phyloP scores from a whole-genome alignment of 257 asterid genomes.

The Haberlea rhodopensis region DNA sequence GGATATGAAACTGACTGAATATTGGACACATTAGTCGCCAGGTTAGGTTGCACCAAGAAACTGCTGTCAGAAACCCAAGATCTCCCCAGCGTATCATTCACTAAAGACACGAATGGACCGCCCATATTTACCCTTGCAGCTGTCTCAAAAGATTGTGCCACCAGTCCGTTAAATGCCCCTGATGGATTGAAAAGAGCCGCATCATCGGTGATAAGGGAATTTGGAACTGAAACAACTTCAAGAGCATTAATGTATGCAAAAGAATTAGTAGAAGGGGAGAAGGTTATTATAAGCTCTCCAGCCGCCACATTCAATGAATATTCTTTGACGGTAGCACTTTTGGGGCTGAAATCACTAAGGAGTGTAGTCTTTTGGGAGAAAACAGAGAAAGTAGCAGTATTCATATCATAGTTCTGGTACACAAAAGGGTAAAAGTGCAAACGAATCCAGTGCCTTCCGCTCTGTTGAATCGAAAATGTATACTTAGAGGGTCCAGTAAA shows the following conservation, averaged over 20 bases:
- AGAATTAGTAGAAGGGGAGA: slow-evolving; percentile 49
- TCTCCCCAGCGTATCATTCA: slow-evolving; percentile 66
- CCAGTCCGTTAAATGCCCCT: slow-evolving; percentile 45
- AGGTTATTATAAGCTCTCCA: slow-evolving; percentile 46
- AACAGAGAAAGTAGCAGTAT: slow-evolving; percentile 53
- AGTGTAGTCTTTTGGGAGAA: slow-evolving; percentile 41
- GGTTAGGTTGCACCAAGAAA: slow-evolving; percentile 32
- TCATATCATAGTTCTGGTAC: slow-evolving; percentile 46
- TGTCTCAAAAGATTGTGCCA: slow-evolving; percentile 53
- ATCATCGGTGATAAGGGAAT: slow-evolving; percentile 50
- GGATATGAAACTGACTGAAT: slow-evolving; percentile 55
- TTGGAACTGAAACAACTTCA: slow-evolving; percentile 69
- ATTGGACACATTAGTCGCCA: slow-evolving; percentile 32
- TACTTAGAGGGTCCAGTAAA: slow-evolving; percentile 51
- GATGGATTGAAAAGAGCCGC: slow-evolving; percentile 44
- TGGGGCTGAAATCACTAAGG: slow-evolving; percentile 53
- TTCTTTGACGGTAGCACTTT: slow-evolving; percentile 44
- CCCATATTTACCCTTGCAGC: slow-evolving; percentile 81
- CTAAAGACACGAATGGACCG: slow-evolving; percentile 47
- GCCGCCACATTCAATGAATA: slow-evolving; percentile 44
- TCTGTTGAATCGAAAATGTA: slow-evolving; percentile 46
- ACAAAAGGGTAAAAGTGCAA: slow-evolving; percentile 49
- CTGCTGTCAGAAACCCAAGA: slow-evolving; percentile 56
- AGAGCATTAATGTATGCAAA: slow-evolving; percentile 65
- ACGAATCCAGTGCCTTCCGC: slow-evolving; percentile 69